phyloP scores from a whole-genome alignment of 306 rosid species.

The Canavalia ensiformis region DNA sequence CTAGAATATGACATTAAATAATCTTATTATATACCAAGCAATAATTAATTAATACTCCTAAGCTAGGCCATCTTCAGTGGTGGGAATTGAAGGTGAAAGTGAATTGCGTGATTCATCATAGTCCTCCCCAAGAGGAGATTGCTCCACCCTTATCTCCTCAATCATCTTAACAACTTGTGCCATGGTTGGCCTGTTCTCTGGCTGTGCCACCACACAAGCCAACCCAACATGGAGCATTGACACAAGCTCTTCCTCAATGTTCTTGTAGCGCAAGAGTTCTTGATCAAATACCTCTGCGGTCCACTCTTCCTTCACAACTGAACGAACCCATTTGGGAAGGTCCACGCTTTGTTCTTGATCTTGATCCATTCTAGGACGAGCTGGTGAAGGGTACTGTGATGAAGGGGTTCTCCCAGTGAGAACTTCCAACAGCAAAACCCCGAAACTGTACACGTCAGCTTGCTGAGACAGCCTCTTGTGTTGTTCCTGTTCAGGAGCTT shows the following conservation, averaged over 20 bases:
- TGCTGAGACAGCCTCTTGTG: constrained; percentile 80
- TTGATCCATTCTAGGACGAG: constrained; percentile 55
- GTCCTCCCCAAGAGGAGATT: constrained; percentile 92
- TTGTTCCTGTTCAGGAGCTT: constrained; percentile 88
- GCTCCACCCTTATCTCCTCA: constrained; percentile 95
- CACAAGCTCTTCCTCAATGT: constrained; percentile 97
- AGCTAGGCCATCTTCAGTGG: constrained; percentile 93
- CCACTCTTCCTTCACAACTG: constrained; percentile 98
- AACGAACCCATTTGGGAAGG: constrained; percentile 93
- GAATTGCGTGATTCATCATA: constrained; percentile 90
- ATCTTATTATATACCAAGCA: constrained; percentile 19
- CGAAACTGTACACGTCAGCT: constrained; percentile 91
- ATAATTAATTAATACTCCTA: constrained; percentile 36
- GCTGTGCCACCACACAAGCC: constrained; percentile 75
- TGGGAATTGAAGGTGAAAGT: constrained; percentile 84
- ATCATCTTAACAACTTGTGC: constrained; percentile 85
- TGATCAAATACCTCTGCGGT: constrained; percentile 97
- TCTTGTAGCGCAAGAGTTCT: constrained; percentile 89
- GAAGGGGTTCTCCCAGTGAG: constrained; percentile 89
- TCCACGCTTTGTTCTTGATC: constrained; percentile 68
- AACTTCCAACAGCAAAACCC: constrained; percentile 86
- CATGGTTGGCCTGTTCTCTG: constrained; percentile 97
- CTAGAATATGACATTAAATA: constrained; percentile 18
- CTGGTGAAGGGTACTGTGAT: constrained; percentile 71
- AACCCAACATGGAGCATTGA: constrained; percentile 92